A percentile compares a stretch with the other conserved stretches of the same genome.
Evolutionary conservation across 108 stramenopile genomes (phyloP).

Genomic region (Nitzschia putrida): DNA sequence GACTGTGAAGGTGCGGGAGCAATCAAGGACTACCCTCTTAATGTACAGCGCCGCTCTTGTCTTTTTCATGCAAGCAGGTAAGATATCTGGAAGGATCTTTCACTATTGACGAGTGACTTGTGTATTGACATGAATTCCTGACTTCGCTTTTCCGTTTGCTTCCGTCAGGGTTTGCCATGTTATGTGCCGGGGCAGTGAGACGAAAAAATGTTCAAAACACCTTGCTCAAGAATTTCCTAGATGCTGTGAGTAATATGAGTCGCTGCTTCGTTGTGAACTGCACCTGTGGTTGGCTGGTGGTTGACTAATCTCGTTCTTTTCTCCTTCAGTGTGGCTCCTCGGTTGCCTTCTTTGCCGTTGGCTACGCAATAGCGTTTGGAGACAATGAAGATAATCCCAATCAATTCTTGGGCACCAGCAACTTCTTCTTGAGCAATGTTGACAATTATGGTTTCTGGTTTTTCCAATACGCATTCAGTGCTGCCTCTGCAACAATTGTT

Average conservation of each 20-base stretch:
- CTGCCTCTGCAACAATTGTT: constrained; percentile 76
- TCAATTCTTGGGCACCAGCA: constrained; percentile 75
- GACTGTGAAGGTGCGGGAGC: constrained; percentile 17
- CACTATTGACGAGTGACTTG: constrained; percentile 11
- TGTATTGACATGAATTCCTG: background rate
- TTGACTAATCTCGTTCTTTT: background rate
- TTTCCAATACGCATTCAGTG: constrained; percentile 72
- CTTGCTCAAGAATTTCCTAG: constrained; percentile 90
- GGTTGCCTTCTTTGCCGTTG: constrained; percentile 74
- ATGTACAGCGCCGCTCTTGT: constrained; percentile 75
- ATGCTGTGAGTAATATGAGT: constrained; percentile 46
- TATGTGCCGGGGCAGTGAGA: constrained; percentile 82
- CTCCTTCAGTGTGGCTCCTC: constrained; percentile 65
- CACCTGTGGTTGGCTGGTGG: background rate
- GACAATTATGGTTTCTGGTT: constrained; percentile 68
- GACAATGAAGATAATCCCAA: constrained; percentile 30
- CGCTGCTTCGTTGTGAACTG: background rate
- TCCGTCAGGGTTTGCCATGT: constrained; percentile 76
- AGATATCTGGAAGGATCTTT: constrained; percentile 18
- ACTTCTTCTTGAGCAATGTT: constrained; percentile 79
- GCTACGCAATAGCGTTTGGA: constrained; percentile 85
- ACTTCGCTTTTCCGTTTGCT: constrained; percentile 71
- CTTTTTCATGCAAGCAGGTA: constrained; percentile 85
- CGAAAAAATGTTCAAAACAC: constrained; percentile 87
- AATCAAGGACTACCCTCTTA: constrained; percentile 53